Base-by-base conservation (phyloP, 2,329 filamentous ascomycete genomes). In the Elsinoe fawcettii region DNA sequence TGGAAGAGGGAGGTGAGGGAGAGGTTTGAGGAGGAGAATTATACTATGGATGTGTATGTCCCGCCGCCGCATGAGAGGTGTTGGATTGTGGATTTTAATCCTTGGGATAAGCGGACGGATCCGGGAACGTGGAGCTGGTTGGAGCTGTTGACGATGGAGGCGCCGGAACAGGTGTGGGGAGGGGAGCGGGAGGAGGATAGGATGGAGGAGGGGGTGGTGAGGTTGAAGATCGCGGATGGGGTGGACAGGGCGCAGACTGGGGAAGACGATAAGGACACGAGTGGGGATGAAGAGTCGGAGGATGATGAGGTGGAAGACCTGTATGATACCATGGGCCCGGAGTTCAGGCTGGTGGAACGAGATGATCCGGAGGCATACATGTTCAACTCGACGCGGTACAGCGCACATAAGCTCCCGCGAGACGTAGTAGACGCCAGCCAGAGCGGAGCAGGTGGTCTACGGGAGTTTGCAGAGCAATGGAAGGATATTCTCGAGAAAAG, bases 41-140 rank as follows among this genome's bases (percentile, higher is more conserved):
- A 96, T 65, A 82, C 84, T 0, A 96, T 99, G 66, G 93, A 99
- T 68, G 86, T 96, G 43, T 97, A 99, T 67, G 80, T 99, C 1
- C 91, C 92, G 65, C 75, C 80, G 66, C 71, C 86, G 1, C 80
- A 95, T 57, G 83, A 88, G 51, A 80, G 82, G 49, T 88, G 95
- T 1, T 87, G 90, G 75, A 76, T 99, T 9, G 86, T 99, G 51
- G 93, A 99, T 68, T 87, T 99, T 66, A 97, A 97, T 66, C 90
- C 93, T 0, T 99, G 92, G 89, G 92, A 92, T 1, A 81, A 84
- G 41, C 79, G 89, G 60, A 99, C 93, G 0, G 93, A 99, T 73
- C 86, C 88, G 3, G 72, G 97, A 44, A 77, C 96, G 1, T 99
- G 96, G 69, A 86, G 84, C 43, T 99, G 93, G 93, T 70, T 86